Evolutionary conservation across 2,329 filamentous ascomycete genomes (phyloP).

Genomic region (Diaporthe sp.): DNA sequence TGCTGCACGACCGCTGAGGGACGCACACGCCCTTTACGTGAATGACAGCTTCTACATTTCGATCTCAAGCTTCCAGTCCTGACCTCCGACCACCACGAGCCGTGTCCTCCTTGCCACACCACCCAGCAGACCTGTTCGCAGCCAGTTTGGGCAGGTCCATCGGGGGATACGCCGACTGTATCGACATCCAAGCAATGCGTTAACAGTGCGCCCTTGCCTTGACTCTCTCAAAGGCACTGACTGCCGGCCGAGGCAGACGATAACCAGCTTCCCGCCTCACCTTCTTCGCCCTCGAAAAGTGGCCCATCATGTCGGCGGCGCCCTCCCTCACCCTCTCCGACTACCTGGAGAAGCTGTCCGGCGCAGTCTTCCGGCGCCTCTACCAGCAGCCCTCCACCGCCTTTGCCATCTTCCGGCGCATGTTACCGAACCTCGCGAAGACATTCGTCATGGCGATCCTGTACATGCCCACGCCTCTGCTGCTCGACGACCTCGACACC

Average conservation of each 20-base stretch:
- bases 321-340: constrained; percentile 78
- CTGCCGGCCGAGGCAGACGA: constrained; percentile 3
- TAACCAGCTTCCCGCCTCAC: constrained; percentile 5
- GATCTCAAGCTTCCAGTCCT: background rate
- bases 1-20: background rate
- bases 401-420: constrained; percentile 95
- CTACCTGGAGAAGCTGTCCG: constrained; percentile 92
- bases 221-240: background rate
- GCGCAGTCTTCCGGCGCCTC: constrained; percentile 88
- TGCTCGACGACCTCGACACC: constrained; percentile 82
- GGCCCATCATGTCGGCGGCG: constrained; percentile 55
- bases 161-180: background rate
- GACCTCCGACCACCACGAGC: background rate
- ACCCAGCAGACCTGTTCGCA: constrained; percentile 21
- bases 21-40: background rate
- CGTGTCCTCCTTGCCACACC: constrained; percentile 16
- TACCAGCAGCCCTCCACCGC: constrained; percentile 97
- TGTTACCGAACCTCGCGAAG: constrained; percentile 95
- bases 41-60: background rate
- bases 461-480: constrained; percentile 86
- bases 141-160: constrained; percentile 24
- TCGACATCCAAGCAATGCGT: constrained; percentile 4
- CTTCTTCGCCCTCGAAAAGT: background rate
- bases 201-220: background rate
- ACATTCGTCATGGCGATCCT: constrained; percentile 95